Base-by-base conservation (phyloP, 345 rosid genomes). In the Angophora floribunda region DNA sequence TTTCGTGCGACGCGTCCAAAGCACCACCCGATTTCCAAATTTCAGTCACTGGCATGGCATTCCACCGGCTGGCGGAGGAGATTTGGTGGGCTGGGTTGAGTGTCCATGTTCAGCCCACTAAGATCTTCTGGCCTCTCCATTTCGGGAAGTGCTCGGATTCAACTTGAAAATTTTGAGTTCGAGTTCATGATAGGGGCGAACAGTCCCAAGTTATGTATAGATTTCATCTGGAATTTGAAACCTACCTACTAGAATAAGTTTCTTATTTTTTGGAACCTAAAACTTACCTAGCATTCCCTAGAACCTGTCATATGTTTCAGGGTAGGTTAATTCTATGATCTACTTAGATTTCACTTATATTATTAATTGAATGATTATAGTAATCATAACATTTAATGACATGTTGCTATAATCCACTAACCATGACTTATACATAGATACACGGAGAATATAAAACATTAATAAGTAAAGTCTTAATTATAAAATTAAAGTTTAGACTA, bases 361-460 rank as follows among this genome's bases (percentile, higher is more conserved):
- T n/a, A 59, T 59, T 26, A 26, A 59, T 0, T 59, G 5, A 59
- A 59, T 11, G 1, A 50, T 50, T 50, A 3, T 12, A 50, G 3
- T 50, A 11, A 26, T 26, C 3, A 5, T 59, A 2, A 28, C 4
- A 12, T 61, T 61, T 61, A 61, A 59, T 59, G 51, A 50, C 51
- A 9, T 50, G 51, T 4, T 50, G 14, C 28, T 59, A 59, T 0
- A 12, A 26, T 59, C 12, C 28, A 59, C 7, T 59, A 0, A 26
- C 28, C 0, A 26, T 0, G 10, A 59, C 2, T 59, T 59, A 26
- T 61, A 10, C 11, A 9, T 50, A 61, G 4, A 61, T 3, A 28
- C 0, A 11, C 0, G 4, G 11, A 59, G 0, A 8, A 59, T 59
- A 59, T 26, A 0, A 59, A 59, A 26, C 1, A 59, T 0, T 59